Base-by-base conservation (phyloP, 2,329 filamentous ascomycete genomes). In the Gaeumannomyces tritici region DNA sequence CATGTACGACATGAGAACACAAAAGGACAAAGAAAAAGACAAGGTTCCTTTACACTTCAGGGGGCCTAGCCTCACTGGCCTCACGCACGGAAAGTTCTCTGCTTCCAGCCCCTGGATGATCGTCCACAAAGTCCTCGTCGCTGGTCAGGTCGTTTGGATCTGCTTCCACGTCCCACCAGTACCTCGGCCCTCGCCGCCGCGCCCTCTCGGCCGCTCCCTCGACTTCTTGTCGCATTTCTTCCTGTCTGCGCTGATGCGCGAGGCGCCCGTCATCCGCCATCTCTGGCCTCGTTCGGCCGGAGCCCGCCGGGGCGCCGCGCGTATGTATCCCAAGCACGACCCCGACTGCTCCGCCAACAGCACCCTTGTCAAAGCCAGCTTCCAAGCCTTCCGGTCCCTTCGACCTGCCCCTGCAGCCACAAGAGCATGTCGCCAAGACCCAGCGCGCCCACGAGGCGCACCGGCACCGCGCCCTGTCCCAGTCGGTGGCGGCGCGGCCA, bases 261-360 rank as follows among this genome's bases (percentile, higher is more conserved):
- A 76, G 72, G 63, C 75, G 72, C 2, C 79, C 78, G 63, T 85
- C 81, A 57, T 80, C 72, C 13, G 76, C 73, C 77, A 82, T 78
- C 67, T 84, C 81, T 64, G 83, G 81, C 60, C 79, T 72, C 9
- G 79, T 81, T 55, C 79, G 75, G 15, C 82, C 81, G 0, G 70
- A 70, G 29, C 68, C 74, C 67, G 61, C 58, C 65, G 65, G 55
- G 66, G 62, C 1, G 21, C 18, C 18, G 7, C 21, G 21, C 42
- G 42, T n/a, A 61, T 62, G 55, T 57, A 65, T 28, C 64, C 67
- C 59, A 29, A 15, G 28, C 33, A 9, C 1, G 18, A 13, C 26
- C 13, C 35, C 11, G 21, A 28, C 26, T 27, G 26, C 59, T 27
- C 29, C 58, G 42, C 58, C 35, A 13, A 26, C n/a, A 5, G 2